Evolutionary conservation across 768 basidiomycete genomes (phyloP), one percentile per base, ranked within the genome.

Genomic region (Tulasnella sp.): DNA sequence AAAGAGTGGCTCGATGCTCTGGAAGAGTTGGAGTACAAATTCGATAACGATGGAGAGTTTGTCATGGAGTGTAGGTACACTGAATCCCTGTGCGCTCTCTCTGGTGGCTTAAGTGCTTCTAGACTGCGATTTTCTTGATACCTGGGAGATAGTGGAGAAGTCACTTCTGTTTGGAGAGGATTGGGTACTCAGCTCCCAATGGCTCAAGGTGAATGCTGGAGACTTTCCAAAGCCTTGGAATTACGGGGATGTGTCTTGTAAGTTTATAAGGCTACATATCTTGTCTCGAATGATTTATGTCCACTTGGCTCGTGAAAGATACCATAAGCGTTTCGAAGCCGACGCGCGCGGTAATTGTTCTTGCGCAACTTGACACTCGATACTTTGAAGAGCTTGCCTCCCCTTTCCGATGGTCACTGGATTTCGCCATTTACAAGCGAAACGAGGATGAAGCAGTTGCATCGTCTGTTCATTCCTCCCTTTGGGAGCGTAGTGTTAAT

Each of bases 161-260:
- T 72, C 70, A 2, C 62, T 69, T 24, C 57, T 76, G n/a, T 74
- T 76, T 50, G 71, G 74, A 53, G 62, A 65, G 4, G 63, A 63
- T 12, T 76, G 74, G 74, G 61, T 65, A 25, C 67, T 72, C 67
- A 66, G 69, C 5, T 70, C 69, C 10, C 70, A 72, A 39, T 75
- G 73, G 74, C 63, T 75, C 4, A 65, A 70, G 33, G 70, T 73
- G n/a, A 65, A 62, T 4, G 58, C 61, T 6, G 65, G 67, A n/a
- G 66, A 70, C 6, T 63, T 71, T 27, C 67, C 70, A 9, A 37
- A 69, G 29, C 72, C 74, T 0, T 77, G 74, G 73, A 67, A 68
- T 3, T 74, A 67, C 44, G 75, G 75, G 13, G 75, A 78, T 53
- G 66, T 78, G 7, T 70, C 73, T 8, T 77, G 75, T 76, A 53